phyloP scores from a whole-genome alignment of 1,139 yeast genomes.

The Magnusiomyces ingens region DNA sequence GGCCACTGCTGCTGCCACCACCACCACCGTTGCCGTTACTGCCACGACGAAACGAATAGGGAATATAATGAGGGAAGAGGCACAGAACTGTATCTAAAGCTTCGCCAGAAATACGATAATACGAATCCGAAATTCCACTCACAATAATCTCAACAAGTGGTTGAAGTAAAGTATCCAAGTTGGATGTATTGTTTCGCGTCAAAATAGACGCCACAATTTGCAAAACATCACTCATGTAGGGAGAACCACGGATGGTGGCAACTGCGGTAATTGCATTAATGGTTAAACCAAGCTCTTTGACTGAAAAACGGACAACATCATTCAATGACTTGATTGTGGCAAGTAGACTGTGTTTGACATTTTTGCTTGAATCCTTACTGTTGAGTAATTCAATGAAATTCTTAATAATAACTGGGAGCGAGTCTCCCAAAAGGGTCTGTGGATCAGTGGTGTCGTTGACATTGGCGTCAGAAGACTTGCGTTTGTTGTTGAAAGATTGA shows the following conservation, averaged over 20 bases:
- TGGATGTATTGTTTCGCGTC: conserved; percentile 14
- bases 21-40: neutral
- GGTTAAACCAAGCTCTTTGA: conserved; percentile 10
- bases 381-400: conserved; percentile 19
- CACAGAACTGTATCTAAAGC: conserved; percentile 37
- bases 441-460: conserved; percentile 29
- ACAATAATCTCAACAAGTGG: conserved; percentile 36
- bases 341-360: conserved; percentile 19
- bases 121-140: conserved; percentile 40
- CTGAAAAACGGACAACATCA: conserved; percentile 16
- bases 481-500: conserved; percentile 24
- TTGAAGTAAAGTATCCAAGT: conserved; percentile 23
- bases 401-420: conserved; percentile 21
- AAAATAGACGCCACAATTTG: conserved; percentile 20
- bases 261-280: conserved; percentile 14
- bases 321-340: conserved; percentile 18
- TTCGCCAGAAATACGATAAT: conserved; percentile 48
- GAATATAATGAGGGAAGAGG: conserved; percentile 9
- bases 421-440: conserved; percentile 16
- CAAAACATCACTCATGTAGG: conserved; percentile 19
- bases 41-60: too few relatives aligned
- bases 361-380: conserved; percentile 15
- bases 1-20: neutral
- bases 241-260: conserved; percentile 5
- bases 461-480: conserved; percentile 33